phyloP scores from a whole-genome alignment of 2,329 filamentous ascomycete species.

The Claviceps sp. region DNA sequence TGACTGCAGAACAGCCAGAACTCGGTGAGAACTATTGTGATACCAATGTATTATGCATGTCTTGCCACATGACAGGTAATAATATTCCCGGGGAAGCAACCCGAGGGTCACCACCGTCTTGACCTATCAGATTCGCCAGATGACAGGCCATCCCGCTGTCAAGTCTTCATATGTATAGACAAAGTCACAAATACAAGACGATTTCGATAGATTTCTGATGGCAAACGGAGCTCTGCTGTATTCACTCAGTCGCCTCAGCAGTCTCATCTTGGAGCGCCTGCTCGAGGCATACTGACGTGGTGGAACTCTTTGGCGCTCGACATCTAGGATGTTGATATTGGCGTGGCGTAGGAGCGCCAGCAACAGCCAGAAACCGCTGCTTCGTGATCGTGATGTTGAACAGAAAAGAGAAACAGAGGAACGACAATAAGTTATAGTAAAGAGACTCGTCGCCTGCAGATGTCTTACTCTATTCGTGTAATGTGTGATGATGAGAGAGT shows the following conservation, averaged over 20 bases:
- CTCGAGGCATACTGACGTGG: too few relatives aligned
- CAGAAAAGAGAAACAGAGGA: background rate
- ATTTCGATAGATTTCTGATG: too few relatives aligned
- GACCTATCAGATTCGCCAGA: background rate
- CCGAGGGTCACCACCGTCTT: background rate
- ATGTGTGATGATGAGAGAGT: background rate
- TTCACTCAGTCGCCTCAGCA: too few relatives aligned
- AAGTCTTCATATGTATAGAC: background rate
- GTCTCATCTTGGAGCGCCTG: too few relatives aligned
- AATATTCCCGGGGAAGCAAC: background rate
- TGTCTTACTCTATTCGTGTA: too few relatives aligned
- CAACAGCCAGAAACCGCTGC: background rate
- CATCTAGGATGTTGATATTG: background rate
- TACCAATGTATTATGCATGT: background rate
- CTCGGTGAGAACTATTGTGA: background rate
- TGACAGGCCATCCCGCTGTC: background rate
- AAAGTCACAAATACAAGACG: too few relatives aligned
- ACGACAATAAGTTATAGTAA: too few relatives aligned
- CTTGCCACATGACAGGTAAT: background rate
- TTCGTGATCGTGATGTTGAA: background rate
- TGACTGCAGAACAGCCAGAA: background rate
- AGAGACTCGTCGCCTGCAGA: too few relatives aligned
- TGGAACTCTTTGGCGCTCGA: background rate
- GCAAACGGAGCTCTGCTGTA: too few relatives aligned
- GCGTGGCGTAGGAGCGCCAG: background rate